Percentiles rank a stretch among this genome's conserved stretches.
Evolutionary conservation across 768 basidiomycete genomes (phyloP).

Genomic region (Russula virescens): DNA sequence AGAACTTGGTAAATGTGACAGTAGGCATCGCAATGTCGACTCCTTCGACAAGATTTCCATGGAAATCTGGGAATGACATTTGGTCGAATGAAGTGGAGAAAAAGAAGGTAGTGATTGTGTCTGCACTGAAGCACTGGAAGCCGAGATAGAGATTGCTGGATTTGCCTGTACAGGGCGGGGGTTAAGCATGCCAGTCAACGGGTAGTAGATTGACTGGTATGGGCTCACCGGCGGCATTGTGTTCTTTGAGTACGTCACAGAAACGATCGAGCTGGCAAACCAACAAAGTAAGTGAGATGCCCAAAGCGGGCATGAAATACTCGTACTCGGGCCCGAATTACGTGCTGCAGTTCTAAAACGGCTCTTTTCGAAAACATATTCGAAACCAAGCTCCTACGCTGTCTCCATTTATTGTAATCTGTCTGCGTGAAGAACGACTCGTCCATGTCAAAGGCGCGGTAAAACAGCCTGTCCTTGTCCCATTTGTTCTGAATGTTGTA

Average conservation of each 20-base stretch:
- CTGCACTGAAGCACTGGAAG: conserved; percentile 39
- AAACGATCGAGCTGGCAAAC: conserved; percentile 33
- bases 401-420: conserved; percentile 33
- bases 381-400: conserved; percentile 31
- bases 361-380: conserved; percentile 38
- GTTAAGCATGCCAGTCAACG: no score
- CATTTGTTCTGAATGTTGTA: conserved; percentile 27
- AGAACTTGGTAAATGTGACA: conserved; percentile 21
- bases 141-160: conserved; percentile 37
- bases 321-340: conserved; percentile 32
- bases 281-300: background rate
- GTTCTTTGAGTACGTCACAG: conserved; percentile 11
- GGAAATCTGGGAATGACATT: conserved; percentile 33
- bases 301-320: background rate
- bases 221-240: conserved; percentile 9
- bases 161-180: background rate
- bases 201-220: background rate
- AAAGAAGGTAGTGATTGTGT: conserved; percentile 40
- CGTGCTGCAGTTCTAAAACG: conserved; percentile 33
- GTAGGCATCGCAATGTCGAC: conserved; percentile 31
- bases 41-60: conserved; percentile 32
- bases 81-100: conserved; percentile 34
- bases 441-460: conserved; percentile 35
- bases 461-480: conserved; percentile 37
- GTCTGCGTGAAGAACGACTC: conserved; percentile 35